Conservation (phyloP, 1,284 basidiomycete species). For the Rhodotorula sp. region DNA sequence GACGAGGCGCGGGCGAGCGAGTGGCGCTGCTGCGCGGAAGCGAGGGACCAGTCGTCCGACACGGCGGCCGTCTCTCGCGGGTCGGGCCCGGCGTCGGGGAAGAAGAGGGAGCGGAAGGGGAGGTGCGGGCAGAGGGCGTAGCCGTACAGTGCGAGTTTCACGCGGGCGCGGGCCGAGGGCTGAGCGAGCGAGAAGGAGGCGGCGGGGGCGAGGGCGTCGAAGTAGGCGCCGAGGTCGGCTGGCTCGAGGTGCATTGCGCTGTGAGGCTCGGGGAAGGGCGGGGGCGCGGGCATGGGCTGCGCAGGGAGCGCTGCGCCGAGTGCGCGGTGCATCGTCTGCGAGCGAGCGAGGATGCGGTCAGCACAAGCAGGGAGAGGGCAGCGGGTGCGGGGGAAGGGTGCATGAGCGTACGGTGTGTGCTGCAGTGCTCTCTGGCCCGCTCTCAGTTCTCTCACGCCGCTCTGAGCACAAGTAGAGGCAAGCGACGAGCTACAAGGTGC, state of each 20-base stretch:
- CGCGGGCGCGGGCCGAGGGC: background rate
- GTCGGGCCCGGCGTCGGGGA: background rate
- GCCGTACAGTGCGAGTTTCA: conserved; percentile 10
- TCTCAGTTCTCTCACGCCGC: no score
- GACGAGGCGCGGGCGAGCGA: background rate
- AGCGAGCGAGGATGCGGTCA: no score
- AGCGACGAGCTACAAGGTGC: no score
- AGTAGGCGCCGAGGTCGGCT: conserved; percentile 1
- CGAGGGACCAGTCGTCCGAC: conserved; percentile 8
- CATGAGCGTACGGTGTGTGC: no score
- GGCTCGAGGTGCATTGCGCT: background rate
- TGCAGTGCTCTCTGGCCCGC: no score
- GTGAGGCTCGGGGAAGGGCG: background rate
- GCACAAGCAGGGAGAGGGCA: no score
- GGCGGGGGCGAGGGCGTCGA: conserved; percentile 11
- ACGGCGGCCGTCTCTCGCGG: background rate
- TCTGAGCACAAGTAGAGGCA: no score
- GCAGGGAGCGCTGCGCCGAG: no score
- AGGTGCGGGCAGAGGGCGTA: conserved; percentile 6
- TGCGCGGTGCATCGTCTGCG: no score
- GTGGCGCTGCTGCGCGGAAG: background rate
- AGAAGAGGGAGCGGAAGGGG: background rate
- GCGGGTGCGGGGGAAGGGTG: no score
- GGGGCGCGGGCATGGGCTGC: background rate
- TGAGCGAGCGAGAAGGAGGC: background rate